These are phyloP conservation scores for Pleoardoris graminearum DNA, from an alignment of 2,329 filamentous ascomycete species.

Conservation along the genomic window DNA sequence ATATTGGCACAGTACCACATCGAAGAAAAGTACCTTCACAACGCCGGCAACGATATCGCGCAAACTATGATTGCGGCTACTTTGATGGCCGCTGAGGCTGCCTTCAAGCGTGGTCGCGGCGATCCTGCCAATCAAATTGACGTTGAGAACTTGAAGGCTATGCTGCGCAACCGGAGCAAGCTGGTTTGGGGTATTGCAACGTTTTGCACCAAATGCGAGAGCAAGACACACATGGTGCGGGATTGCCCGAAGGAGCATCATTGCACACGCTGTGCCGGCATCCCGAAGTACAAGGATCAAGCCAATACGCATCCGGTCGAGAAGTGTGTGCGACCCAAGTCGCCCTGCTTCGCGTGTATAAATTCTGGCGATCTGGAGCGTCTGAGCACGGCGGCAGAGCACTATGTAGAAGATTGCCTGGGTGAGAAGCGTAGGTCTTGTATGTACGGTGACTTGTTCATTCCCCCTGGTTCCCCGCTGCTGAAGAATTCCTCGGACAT, in stretches of 20 bases:
- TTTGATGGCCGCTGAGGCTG: not conserved
- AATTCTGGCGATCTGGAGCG: not conserved
- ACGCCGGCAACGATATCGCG: slow-evolving; percentile 11
- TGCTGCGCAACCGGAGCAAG: not conserved
- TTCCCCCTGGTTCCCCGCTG: too few relatives aligned
- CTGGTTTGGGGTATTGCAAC: not conserved
- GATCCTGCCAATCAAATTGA: not conserved
- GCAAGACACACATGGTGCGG: not conserved
- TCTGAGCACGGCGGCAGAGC: not conserved
- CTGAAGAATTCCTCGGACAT: too few relatives aligned
- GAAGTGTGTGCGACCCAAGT: not conserved
- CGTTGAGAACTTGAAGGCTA: not conserved
- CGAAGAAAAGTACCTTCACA: slow-evolving; percentile 4
- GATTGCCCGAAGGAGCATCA: not conserved
- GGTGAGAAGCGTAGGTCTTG: not conserved
- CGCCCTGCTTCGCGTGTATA: not conserved
- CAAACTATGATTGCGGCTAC: slow-evolving; percentile 7
- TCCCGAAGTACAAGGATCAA: not conserved
- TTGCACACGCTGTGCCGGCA: not conserved
- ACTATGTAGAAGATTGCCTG: not conserved
- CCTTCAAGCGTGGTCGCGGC: not conserved
- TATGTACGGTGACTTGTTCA: too few relatives aligned
- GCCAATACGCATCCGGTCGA: slow-evolving; percentile 19
- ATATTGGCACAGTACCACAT: not conserved
- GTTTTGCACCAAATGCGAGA: not conserved